A percentile compares a stretch with the other conserved stretches of the same genome.
Conservation (phyloP, 345 rosid genomes). For the Abelmoschus esculentus region DNA sequence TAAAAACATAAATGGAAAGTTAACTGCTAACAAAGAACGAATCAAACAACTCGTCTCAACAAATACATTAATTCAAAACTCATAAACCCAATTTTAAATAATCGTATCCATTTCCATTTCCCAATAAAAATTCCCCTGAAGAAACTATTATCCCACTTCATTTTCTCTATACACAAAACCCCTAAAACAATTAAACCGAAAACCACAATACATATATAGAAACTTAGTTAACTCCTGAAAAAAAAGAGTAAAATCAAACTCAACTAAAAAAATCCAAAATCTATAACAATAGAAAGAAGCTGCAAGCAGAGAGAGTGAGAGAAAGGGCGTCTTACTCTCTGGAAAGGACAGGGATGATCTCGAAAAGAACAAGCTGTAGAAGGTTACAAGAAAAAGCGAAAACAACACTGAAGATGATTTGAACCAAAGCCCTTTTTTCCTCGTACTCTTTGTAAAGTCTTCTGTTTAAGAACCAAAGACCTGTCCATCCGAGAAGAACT, state of each 20-base stretch:
- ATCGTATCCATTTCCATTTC: neutral
- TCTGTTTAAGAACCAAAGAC: constrained; percentile 82
- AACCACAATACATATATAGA: neutral
- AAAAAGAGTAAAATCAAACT: neutral
- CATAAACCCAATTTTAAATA: neutral
- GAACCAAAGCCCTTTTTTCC: constrained; percentile 83
- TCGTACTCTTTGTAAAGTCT: constrained; percentile 92
- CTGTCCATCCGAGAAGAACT: constrained; percentile 69
- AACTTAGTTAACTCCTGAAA: too few relatives aligned
- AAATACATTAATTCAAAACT: neutral
- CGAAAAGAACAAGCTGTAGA: constrained; percentile 90
- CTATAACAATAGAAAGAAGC: constrained; percentile 1
- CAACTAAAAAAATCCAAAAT: neutral
- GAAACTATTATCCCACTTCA: neutral
- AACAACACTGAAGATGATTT: constrained; percentile 88
- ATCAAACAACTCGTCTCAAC: neutral
- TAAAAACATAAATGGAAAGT: neutral
- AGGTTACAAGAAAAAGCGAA: constrained; percentile 94
- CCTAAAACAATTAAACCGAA: neutral
- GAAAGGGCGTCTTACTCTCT: constrained; percentile 42
- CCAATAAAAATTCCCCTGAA: neutral
- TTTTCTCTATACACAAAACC: neutral
- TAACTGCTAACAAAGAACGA: neutral
- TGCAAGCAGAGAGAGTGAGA: neutral
- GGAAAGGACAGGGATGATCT: constrained; percentile 89